Evolutionary conservation across 768 basidiomycete genomes (phyloP), one percentile per base, ranked within the genome.

Genomic region (Lactarius psammicola): DNA sequence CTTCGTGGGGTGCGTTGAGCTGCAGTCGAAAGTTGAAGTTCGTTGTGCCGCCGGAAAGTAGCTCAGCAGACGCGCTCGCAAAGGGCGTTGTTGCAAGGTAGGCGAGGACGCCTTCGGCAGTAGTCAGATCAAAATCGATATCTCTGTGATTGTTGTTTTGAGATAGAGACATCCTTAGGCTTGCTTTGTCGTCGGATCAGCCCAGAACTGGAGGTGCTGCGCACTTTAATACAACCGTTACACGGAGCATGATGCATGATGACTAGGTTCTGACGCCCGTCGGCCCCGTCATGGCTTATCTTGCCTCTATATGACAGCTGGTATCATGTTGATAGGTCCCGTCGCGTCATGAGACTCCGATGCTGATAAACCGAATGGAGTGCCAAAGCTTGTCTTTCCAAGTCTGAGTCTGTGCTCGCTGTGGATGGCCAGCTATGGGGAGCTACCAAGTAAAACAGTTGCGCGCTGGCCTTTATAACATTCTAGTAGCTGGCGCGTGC

Each of bases 11-110:
- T 38, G 57, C 67, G 18, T 66, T 68, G 51, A 87, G 77, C 36
- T 72, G 71, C 20, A 88, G 71, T 34, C 88, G 81, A 71, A 79
- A 89, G n/a, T 79, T 73, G 72, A 81, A 89, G 74, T 87, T 89
- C 34, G 77, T 78, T 26, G 36, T 58, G 7, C 88, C 88, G 2
- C 87, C 88, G 4, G 77, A 74, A 28, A 89, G 78, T 10, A 72
- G 66, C 7, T 73, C 73, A 30, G 82, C 75, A 3, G 70, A 71
- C 30, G 74, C 73, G 64, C 80, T 77, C 18, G 81, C 78, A 70
- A 85, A 88, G 6, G 80, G 76, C 0, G 83, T 82, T n/a, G 71
- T 64, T 11, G 75, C 62, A 42, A 88, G 77, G 69, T 87, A 89
- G 18, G 64, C 68, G 38, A 76, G 69, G 33, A 82, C 69, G 28